Evolutionary conservation across 2,329 filamentous ascomycete species (phyloP).

Genomic region (Immersiporthe knoxdaviesiana): DNA sequence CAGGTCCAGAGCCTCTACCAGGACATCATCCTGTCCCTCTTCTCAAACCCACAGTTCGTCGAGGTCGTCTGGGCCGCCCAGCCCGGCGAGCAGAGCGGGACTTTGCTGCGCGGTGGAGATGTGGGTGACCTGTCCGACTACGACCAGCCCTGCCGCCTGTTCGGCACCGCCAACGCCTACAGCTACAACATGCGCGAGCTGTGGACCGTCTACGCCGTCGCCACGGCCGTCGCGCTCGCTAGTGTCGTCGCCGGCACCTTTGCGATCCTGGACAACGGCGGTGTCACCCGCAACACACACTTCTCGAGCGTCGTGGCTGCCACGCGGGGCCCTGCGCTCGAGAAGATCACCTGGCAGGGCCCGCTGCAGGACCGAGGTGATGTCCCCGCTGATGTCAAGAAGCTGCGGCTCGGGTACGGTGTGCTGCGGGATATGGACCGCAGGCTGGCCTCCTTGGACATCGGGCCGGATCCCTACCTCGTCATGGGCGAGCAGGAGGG

Average conservation of each 20-base stretch:
- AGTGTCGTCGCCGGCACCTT: constrained; percentile 41
- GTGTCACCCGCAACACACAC: constrained; percentile 42
- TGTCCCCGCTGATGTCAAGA: constrained; percentile 33
- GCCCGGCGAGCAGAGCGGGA: constrained; percentile 35
- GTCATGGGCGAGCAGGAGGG: constrained; percentile 16
- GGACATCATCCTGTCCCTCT: constrained; percentile 30
- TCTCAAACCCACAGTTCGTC: constrained; percentile 25
- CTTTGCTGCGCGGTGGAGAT: constrained; percentile 28
- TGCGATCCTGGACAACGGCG: constrained; percentile 41
- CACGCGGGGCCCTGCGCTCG: constrained; percentile 45
- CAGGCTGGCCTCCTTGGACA: background rate
- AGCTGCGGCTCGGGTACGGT: constrained; percentile 35
- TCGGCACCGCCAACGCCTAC: constrained; percentile 40
- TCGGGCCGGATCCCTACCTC: constrained; percentile 14
- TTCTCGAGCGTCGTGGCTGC: constrained; percentile 48
- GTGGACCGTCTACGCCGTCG: constrained; percentile 38
- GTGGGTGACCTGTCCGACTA: constrained; percentile 21
- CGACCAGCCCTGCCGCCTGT: constrained; percentile 39
- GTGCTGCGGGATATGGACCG: constrained; percentile 26
- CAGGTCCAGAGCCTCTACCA: constrained; percentile 42
- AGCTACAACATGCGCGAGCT: constrained; percentile 40
- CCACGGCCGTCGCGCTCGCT: constrained; percentile 32
- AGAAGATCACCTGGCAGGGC: constrained; percentile 38
- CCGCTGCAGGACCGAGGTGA: constrained; percentile 27
- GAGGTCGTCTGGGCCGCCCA: constrained; percentile 37